Percentiles rank a stretch among this genome's conserved stretches.
These are phyloP conservation scores for Pythium vanterpoolii DNA, from an alignment of 352 stramenopile genomes.

Conservation along the genomic window DNA sequence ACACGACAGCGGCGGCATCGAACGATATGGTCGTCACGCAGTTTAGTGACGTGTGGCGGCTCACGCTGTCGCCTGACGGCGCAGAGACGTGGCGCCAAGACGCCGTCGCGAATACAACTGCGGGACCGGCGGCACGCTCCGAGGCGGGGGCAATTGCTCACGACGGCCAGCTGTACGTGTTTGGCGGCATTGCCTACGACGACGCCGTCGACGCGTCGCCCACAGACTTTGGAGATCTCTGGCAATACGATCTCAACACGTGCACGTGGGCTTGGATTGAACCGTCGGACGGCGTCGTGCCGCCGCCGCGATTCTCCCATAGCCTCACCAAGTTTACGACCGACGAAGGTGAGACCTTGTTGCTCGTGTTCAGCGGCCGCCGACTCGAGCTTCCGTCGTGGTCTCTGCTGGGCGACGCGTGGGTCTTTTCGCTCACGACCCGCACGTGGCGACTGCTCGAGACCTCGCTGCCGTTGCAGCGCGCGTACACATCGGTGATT, in stretches of 20 bases:
- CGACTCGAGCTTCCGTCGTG: slow-evolving; percentile 44
- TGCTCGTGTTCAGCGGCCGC: slow-evolving; percentile 59
- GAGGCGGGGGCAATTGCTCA: slow-evolving; percentile 50
- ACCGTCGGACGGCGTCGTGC: slow-evolving; percentile 15
- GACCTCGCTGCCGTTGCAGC: slow-evolving; percentile 23
- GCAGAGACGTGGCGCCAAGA: slow-evolving; percentile 26
- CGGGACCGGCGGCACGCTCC: slow-evolving; percentile 37
- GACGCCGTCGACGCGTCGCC: slow-evolving; percentile 30
- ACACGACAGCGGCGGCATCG: background rate
- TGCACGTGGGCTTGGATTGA: slow-evolving; percentile 41
- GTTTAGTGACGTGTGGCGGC: slow-evolving; percentile 29
- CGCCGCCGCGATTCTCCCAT: slow-evolving; percentile 60
- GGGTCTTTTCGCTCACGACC: slow-evolving; percentile 51
- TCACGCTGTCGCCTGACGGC: slow-evolving; percentile 24
- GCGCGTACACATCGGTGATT: slow-evolving; percentile 65
- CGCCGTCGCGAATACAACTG: background rate
- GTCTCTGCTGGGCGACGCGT: slow-evolving; percentile 51
- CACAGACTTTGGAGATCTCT: slow-evolving; percentile 56
- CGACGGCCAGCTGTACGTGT: slow-evolving; percentile 54
- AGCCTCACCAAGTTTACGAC: slow-evolving; percentile 40
- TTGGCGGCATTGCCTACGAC: slow-evolving; percentile 69
- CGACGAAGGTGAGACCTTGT: slow-evolving; percentile 28
- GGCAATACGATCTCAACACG: slow-evolving; percentile 49
- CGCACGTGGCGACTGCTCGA: slow-evolving; percentile 35
- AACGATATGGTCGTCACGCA: slow-evolving; percentile 21